Conservation (phyloP, 257 asterid genomes). For the Linderniella brevidens region DNA sequence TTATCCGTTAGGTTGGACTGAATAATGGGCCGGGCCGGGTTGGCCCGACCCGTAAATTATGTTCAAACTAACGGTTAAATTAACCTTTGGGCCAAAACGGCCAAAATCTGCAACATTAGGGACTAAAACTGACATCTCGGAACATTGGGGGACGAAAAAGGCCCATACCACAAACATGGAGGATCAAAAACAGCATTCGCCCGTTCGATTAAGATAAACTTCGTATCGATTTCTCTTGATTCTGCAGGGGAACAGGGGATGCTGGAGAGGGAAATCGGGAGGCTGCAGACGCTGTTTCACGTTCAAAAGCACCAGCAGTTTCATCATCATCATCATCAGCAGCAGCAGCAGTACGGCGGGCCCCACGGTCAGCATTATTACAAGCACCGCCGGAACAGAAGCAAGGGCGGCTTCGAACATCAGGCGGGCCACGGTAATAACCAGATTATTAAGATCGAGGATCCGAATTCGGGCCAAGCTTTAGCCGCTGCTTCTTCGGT, state of each 20-base stretch:
- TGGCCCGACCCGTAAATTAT: too few species aligned
- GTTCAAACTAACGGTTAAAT: too few species aligned
- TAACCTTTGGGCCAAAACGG: too few species aligned
- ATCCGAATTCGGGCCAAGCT: constrained; percentile 21
- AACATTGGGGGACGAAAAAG: too few species aligned
- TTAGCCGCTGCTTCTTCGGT: constrained; percentile 15
- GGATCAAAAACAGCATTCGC: too few species aligned
- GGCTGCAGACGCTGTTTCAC: constrained; percentile 45
- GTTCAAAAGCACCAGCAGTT: constrained; percentile 37
- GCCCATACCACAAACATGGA: too few species aligned
- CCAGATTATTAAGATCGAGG: constrained; percentile 23
- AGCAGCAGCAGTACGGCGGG: too few species aligned
- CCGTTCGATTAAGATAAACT: neutral
- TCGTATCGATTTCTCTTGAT: neutral
- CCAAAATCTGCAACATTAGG: too few species aligned
- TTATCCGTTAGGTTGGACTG: too few species aligned
- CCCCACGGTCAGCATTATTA: constrained; percentile 9
- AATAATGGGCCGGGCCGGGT: too few species aligned
- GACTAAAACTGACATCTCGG: too few species aligned
- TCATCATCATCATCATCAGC: too few species aligned
- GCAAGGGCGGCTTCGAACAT: constrained; percentile 23
- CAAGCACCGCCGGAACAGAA: constrained; percentile 28
- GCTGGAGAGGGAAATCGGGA: constrained; percentile 64
- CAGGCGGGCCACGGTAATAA: constrained; percentile 13
- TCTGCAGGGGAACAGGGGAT: constrained; percentile 79